Percentiles rank a stretch among this genome's conserved stretches.
Conservation (phyloP, 2,329 filamentous ascomycete genomes). For the Ceratocystis destructans region DNA sequence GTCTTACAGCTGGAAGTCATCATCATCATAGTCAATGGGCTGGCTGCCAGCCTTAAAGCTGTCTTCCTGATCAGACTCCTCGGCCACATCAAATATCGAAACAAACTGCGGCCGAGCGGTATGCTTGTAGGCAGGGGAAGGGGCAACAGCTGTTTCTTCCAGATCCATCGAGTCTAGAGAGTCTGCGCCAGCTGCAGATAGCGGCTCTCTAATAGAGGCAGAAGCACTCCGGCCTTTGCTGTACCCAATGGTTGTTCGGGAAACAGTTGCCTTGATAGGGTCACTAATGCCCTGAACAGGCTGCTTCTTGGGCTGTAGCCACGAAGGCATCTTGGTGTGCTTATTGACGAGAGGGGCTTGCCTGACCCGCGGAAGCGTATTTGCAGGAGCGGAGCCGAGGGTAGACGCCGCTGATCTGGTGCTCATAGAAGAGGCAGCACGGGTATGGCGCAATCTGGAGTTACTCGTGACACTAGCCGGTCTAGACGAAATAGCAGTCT, state of each 20-base stretch:
- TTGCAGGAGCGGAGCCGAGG: constrained; percentile 2
- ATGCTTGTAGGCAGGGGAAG: constrained; percentile 16
- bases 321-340: constrained; percentile 12
- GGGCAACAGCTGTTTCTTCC: constrained; percentile 1
- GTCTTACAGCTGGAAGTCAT: constrained; percentile 40
- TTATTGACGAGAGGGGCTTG: constrained; percentile 6
- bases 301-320: constrained; percentile 16
- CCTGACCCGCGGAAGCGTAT: constrained; percentile 32
- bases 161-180: background rate
- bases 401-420: constrained; percentile 12
- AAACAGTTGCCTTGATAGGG: constrained; percentile 36
- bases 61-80: constrained; percentile 30
- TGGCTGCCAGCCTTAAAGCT: constrained; percentile 25
- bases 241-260: constrained; percentile 73
- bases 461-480: constrained; percentile 11
- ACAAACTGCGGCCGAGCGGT: constrained; percentile 39
- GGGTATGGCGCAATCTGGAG: constrained; percentile 11
- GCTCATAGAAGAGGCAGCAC: constrained; percentile 15
- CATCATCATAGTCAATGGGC: constrained; percentile 34
- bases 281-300: constrained; percentile 14
- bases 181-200: background rate
- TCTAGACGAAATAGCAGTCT: constrained; percentile 17
- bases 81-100: constrained; percentile 42
- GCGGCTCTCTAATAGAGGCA: background rate
- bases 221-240: constrained; percentile 55